Evolutionary conservation across 768 basidiomycete genomes (phyloP).

Genomic region (Amanita phalloides): DNA sequence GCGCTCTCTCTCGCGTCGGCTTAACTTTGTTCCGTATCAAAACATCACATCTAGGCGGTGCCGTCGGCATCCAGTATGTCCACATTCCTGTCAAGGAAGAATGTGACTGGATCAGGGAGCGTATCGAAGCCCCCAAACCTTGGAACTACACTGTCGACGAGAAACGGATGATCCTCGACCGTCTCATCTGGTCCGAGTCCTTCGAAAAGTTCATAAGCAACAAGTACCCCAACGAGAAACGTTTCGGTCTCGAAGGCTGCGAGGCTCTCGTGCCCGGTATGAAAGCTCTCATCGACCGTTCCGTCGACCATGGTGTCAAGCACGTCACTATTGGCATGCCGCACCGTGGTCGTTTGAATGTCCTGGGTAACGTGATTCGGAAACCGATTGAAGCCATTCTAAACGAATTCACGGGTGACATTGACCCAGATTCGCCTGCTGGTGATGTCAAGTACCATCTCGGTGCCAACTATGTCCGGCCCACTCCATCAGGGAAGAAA

Average conservation of each 20-base stretch:
- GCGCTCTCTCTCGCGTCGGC: constrained; percentile 17
- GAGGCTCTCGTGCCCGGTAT: constrained; percentile 97
- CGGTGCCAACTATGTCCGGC: constrained; percentile 96
- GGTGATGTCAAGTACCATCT: constrained; percentile 99
- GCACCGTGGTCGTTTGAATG: constrained; percentile 96
- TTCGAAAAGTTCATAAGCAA: constrained; percentile 98
- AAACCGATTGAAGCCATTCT: constrained; percentile 98
- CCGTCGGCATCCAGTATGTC: constrained; percentile 82
- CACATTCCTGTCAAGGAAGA: constrained; percentile 98
- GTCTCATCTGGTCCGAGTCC: constrained; percentile 99
- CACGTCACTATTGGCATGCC: constrained; percentile 98
- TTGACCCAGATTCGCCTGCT: constrained; percentile 67
- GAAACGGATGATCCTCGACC: constrained; percentile 98
- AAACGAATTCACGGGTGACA: constrained; percentile 85
- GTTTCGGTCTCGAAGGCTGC: constrained; percentile 97
- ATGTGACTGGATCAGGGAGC: constrained; percentile 98
- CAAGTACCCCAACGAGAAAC: constrained; percentile 99
- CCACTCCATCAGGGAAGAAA: constrained; percentile 96
- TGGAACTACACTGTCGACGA: constrained; percentile 98
- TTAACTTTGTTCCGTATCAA: not conserved
- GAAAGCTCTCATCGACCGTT: constrained; percentile 98
- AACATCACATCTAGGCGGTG: constrained; percentile 40
- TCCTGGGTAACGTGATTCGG: constrained; percentile 95
- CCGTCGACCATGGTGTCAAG: constrained; percentile 93
- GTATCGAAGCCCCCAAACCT: constrained; percentile 89